Percentiles rank a stretch among this genome's conserved stretches.
Evolutionary conservation across 225 moss, liverwort and hornwort species (phyloP).

Genomic region (Marchantia polymorpha): DNA sequence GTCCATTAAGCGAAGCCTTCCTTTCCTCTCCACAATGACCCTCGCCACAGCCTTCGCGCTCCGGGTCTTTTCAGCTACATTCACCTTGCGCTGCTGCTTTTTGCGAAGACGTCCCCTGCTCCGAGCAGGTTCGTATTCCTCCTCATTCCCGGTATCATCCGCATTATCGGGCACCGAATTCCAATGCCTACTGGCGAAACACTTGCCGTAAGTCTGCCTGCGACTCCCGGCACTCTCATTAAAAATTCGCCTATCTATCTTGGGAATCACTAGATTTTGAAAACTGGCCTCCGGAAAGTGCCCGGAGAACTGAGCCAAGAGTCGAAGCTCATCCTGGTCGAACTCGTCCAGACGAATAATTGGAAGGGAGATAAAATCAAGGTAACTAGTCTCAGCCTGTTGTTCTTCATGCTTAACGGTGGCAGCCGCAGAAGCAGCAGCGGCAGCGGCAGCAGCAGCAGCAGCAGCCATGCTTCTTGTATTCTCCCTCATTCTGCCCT

Average conservation of each 20-base stretch:
- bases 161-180: neutral
- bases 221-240: constrained; percentile 58
- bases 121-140: constrained; percentile 6
- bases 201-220: constrained; percentile 39
- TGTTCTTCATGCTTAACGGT: neutral
- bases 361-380: constrained; percentile 30
- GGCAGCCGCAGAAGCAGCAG: neutral
- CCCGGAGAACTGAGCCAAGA: constrained; percentile 40
- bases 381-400: constrained; percentile 3
- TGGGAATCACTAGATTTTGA: constrained; percentile 32
- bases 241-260: constrained; percentile 43
- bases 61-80: constrained; percentile 13
- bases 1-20: constrained; percentile 5
- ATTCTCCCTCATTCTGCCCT: constrained; percentile 10
- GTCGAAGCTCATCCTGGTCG: constrained; percentile 39
- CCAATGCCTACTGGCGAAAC: constrained; percentile 31
- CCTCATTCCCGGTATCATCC: neutral
- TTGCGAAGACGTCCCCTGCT: constrained; percentile 6
- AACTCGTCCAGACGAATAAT: constrained; percentile 31
- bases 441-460: neutral
- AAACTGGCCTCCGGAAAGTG: constrained; percentile 35
- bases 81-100: constrained; percentile 9
- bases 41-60: constrained; percentile 23
- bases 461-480: constrained; percentile 7
- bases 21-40: constrained; percentile 28